Evolutionary conservation across 2,329 filamentous ascomycete genomes (phyloP).

Genomic region (Talaromyces sp.): DNA sequence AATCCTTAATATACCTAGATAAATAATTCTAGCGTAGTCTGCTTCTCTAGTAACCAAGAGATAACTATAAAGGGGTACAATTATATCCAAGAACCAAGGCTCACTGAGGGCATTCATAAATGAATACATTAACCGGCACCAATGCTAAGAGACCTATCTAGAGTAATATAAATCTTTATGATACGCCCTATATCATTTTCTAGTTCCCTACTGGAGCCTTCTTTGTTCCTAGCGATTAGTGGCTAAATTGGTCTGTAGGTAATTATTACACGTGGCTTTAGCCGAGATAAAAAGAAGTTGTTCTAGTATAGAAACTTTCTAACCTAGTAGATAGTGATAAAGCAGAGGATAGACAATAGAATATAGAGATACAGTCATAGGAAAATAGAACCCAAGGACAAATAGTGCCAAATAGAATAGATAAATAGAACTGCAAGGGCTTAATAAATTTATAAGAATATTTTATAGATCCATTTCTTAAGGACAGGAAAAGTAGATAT

Average conservation of each 20-base stretch:
- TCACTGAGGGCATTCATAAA: conserved; percentile 29
- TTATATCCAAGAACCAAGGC: conserved; percentile 25
- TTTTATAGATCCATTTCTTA: conserved; percentile 24
- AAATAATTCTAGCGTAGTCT: conserved; percentile 31
- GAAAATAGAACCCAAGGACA: conserved; percentile 16
- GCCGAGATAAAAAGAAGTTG: conserved; percentile 22
- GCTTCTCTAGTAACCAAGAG: conserved; percentile 24
- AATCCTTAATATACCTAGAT: conserved; percentile 29
- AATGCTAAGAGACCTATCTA: conserved; percentile 23
- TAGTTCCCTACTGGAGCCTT: not conserved
- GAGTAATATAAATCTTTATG: conserved; percentile 22
- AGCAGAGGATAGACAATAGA: conserved; percentile 20
- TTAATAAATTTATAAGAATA: conserved; percentile 27
- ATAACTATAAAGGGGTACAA: conserved; percentile 27
- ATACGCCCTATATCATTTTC: conserved; percentile 15
- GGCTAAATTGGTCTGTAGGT: not conserved
- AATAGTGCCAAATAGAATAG: conserved; percentile 25
- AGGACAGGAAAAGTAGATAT: conserved; percentile 24
- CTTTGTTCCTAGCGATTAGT: not conserved
- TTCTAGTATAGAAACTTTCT: conserved; percentile 24
- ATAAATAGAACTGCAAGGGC: conserved; percentile 21
- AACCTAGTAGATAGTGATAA: conserved; percentile 23
- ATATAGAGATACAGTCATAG: conserved; percentile 23
- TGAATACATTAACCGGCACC: conserved; percentile 28
- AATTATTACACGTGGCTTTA: conserved; percentile 22